Conservation (phyloP, 1,284 basidiomycete species). For the Phaffia rhodozyma region DNA sequence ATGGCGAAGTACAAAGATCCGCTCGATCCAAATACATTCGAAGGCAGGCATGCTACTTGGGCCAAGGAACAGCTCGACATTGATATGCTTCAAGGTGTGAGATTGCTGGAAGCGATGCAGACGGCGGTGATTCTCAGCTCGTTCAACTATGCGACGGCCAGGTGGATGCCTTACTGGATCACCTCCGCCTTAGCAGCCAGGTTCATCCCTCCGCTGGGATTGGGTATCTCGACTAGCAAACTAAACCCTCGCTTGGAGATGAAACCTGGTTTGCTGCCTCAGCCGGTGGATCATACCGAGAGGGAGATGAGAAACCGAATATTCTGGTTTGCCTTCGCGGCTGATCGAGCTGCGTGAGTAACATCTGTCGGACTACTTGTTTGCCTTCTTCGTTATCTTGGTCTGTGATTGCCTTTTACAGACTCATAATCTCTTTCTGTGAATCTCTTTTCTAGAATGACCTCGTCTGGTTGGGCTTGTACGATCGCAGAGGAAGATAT, state of each 20-base stretch:
- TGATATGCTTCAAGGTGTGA: slow-evolving; percentile 2
- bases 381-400: no score
- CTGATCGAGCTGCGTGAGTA: slow-evolving; percentile 4
- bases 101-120: slow-evolving; percentile 9
- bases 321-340: slow-evolving; percentile 9
- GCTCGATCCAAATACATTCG: slow-evolving; percentile 8
- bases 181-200: slow-evolving; percentile 1
- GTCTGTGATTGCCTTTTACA: no score
- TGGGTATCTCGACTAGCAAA: background rate
- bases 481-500: slow-evolving; percentile 13
- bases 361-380: no score
- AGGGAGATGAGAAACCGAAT: slow-evolving; percentile 5
- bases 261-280: slow-evolving; percentile 7
- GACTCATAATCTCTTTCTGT: no score
- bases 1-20: background rate
- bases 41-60: slow-evolving; percentile 3
- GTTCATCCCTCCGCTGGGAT: slow-evolving; percentile 4
- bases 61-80: slow-evolving; percentile 3
- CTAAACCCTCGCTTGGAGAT: background rate
- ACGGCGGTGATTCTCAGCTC: slow-evolving; percentile 1
- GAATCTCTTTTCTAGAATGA: no score
- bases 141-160: slow-evolving; percentile 10
- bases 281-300: slow-evolving; percentile 7
- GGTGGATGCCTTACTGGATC: slow-evolving; percentile 11
- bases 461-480: slow-evolving; percentile 6